Base-by-base conservation (phyloP, 2,329 filamentous ascomycete genomes). In the Colletotrichum endophyticum region DNA sequence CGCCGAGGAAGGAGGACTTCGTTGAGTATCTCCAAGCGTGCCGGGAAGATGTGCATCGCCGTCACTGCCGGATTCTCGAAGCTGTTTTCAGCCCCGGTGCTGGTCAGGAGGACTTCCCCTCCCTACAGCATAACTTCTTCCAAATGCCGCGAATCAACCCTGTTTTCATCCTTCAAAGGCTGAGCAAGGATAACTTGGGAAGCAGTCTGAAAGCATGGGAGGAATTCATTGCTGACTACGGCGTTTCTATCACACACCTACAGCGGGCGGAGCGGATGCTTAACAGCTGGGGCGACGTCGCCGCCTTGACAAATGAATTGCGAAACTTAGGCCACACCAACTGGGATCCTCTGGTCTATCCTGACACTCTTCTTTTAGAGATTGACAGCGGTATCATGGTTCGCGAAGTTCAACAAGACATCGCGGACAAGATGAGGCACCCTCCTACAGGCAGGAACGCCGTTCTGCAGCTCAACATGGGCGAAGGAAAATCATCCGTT, bases 381-480 rank as follows among this genome's bases (percentile, higher is more conserved):
- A 85, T 93, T 1, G 93, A 95, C 70, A 91, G 87, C 39, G 88
- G 89, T 1, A 86, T 95, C 3, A 80, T 92, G 11, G 92, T 95
- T 11, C 89, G 94, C 0, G 80, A 86, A 0, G 88, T 91, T 0
- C 93, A 95, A 79, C 86, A 89, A 4, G 80, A 89, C 3, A 91
- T 95, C 66, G 91, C 93, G 0, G 61, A 73, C 0, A 80, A 88
- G 25, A 95, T 95, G 90, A 89, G 87, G 4, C 67, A 79, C 0
- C 87, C 88, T 0, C 78, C 80, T 0, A 80, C 80, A 0, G 81
- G 79, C 0, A 32, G 80, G 0, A 94, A 92, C 78, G 81, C 87
- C 0, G 88, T 92, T 0, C 89, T 94, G 85, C 92, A 94, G 79
- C 82, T 95, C 3, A 94, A 94, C 77, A 95, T 95, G 93, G 93